Evolutionary conservation across 1,284 basidiomycete species (phyloP).

Genomic region (Trichosporon sp.): DNA sequence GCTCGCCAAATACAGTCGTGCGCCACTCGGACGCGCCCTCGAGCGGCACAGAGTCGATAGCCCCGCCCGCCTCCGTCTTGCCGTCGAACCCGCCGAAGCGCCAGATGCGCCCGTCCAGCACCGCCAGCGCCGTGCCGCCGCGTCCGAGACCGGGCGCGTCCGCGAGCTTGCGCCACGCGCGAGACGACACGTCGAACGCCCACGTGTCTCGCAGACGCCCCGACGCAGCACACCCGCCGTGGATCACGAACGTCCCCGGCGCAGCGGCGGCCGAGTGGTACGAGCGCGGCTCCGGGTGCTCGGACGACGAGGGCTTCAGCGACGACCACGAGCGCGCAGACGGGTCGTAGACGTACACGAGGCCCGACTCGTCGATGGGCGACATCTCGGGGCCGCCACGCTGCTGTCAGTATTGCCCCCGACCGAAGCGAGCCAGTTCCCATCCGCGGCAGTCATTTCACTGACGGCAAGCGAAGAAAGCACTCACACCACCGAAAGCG

Average conservation of each 20-base stretch:
- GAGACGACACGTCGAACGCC: slow-evolving; percentile 22
- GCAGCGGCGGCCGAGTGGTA: slow-evolving; percentile 25
- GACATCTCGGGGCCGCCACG: slow-evolving; percentile 28
- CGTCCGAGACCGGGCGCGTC: slow-evolving; percentile 28
- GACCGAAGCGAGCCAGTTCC: too few relatives aligned
- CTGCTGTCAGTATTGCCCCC: slow-evolving; percentile 11
- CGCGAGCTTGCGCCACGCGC: slow-evolving; percentile 19
- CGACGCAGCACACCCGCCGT: slow-evolving; percentile 25
- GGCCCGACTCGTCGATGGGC: slow-evolving; percentile 26
- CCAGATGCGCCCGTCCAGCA: slow-evolving; percentile 17
- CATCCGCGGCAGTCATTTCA: too few relatives aligned
- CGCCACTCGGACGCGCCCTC: not conserved
- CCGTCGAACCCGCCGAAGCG: slow-evolving; percentile 37
- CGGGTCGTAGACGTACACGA: slow-evolving; percentile 26
- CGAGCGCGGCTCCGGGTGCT: slow-evolving; percentile 19
- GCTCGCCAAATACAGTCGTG: slow-evolving; percentile 10
- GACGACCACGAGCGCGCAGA: slow-evolving; percentile 20
- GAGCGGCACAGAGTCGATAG: slow-evolving; percentile 23
- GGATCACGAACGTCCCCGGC: slow-evolving; percentile 20
- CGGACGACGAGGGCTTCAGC: slow-evolving; percentile 5
- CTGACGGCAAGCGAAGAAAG: not conserved
- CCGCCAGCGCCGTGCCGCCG: slow-evolving; percentile 27
- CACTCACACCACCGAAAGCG: slow-evolving; percentile 35
- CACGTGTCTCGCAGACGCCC: slow-evolving; percentile 29
- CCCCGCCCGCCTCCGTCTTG: slow-evolving; percentile 30